phyloP scores from a whole-genome alignment of 768 basidiomycete species.

The Leccinum subtestaceum region DNA sequence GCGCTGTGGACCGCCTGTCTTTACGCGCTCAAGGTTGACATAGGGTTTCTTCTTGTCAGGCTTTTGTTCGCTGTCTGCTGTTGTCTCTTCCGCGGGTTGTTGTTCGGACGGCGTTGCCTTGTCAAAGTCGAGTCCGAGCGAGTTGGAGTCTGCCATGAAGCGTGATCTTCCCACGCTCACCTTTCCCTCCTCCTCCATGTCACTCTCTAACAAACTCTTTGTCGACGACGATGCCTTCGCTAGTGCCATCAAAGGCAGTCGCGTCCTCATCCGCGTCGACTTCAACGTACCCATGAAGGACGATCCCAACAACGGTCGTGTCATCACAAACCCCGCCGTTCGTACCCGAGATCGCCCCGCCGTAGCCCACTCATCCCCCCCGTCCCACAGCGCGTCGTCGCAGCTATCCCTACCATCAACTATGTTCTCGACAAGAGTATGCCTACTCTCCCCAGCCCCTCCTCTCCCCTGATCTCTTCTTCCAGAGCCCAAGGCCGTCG shows the following conservation, averaged over 20 bases:
- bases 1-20: constrained; percentile 73
- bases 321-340: constrained; percentile 97
- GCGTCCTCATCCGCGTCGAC: constrained; percentile 92
- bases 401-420: constrained; percentile 92
- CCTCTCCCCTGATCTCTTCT: neutral
- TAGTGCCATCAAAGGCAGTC: constrained; percentile 72
- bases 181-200: constrained; percentile 45
- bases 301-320: constrained; percentile 62
- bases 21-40: constrained; percentile 80
- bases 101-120: constrained; percentile 21
- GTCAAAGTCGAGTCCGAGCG: constrained; percentile 70
- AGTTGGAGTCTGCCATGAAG: constrained; percentile 51
- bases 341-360: constrained; percentile 33
- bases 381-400: constrained; percentile 81
- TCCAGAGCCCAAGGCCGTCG: constrained; percentile 73
- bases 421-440: constrained; percentile 86
- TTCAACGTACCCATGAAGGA: constrained; percentile 94
- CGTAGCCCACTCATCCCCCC: constrained; percentile 6
- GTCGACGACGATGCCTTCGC: constrained; percentile 71
- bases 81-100: constrained; percentile 6
- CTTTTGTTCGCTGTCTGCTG: constrained; percentile 12
- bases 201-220: constrained; percentile 90
- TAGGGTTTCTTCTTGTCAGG: constrained; percentile 69
- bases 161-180: constrained; percentile 20
- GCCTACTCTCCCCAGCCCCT: constrained; percentile 1